Evolutionary conservation across 2,329 filamentous ascomycete species (phyloP), one percentile per base, ranked within the genome.

Genomic region (Penicillium sp.): DNA sequence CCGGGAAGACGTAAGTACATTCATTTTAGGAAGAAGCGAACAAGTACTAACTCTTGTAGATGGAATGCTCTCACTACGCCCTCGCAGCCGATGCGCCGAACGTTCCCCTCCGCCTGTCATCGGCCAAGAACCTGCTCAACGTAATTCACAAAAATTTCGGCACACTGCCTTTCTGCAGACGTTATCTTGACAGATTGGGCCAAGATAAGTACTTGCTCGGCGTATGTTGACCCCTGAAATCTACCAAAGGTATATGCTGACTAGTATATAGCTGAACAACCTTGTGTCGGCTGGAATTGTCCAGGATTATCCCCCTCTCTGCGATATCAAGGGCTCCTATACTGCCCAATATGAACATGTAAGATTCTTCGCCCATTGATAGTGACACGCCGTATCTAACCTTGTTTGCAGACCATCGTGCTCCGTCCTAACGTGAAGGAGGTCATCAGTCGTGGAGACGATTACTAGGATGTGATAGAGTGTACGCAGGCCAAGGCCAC

Each of bases 141-240:
- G 87, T 90, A 29, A 96, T 97, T 73, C 94, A 90, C 76, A 95
- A 95, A 81, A 96, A 96, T 75, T 97, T 96, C 71, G 90, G 90
- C 60, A 96, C 91, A 1, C 75, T 97, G 62, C 91, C 91, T 2
- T 97, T 91, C 74, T 96, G 90, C 73, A 82, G 92, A 58, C 85
- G 92, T 62, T 96, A 96, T 70, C 79, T 97, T 54, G 92, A 96
- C 74, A 87, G 92, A 49, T 75, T 96, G n/a, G 92, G 93, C 24
- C 89, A 95, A 71, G 90, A 96, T 56, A 96, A 96, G 74, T 96
- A 97, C 70, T 82, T 96, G 34, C 80, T 96, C 7, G 92, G 92
- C 42, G 89, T 93, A 78, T 72, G 85, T 74, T 18, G 6, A 47
- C 16, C 9, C 36, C 2, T 9, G 15, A 33, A 23, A 24, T 21